These are phyloP conservation scores for Claviceps monticola DNA, from an alignment of 2,329 filamentous ascomycete genomes.

Conservation along the genomic window DNA sequence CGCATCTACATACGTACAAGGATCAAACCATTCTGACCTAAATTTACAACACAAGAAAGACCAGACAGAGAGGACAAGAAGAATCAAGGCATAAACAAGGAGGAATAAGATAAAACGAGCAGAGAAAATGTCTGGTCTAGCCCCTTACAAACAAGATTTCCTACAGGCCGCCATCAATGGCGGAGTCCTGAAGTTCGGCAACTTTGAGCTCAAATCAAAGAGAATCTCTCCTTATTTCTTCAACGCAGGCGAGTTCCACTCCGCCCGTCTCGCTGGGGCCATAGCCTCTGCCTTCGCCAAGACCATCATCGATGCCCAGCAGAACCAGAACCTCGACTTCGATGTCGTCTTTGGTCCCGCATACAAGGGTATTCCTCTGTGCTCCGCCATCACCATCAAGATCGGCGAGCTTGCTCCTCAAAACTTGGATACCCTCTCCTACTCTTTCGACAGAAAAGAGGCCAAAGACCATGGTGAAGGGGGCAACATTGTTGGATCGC, in stretches of 20 bases:
- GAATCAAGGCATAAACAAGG: not conserved
- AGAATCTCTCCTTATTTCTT: conserved; percentile 93
- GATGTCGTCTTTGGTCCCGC: conserved; percentile 89
- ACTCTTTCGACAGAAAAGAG: conserved; percentile 92
- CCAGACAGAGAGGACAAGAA: not conserved
- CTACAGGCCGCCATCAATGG: conserved; percentile 54
- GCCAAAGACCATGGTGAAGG: conserved; percentile 93
- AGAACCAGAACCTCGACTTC: conserved; percentile 38
- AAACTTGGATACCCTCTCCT: conserved; percentile 57
- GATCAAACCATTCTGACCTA: too few relatives aligned
- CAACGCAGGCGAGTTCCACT: conserved; percentile 87
- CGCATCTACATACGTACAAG: too few relatives aligned
- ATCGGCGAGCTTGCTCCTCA: conserved; percentile 54
- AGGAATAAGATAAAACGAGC: not conserved
- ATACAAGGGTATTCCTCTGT: conserved; percentile 95
- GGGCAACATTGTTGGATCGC: conserved; percentile 79
- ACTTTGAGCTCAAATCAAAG: conserved; percentile 83
- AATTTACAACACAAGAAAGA: too few relatives aligned
- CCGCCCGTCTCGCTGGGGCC: conserved; percentile 59
- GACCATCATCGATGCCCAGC: conserved; percentile 38
- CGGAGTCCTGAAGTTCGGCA: conserved; percentile 66
- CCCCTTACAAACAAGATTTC: conserved; percentile 59
- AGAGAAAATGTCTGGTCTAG: conserved; percentile 22
- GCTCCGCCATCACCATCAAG: conserved; percentile 61
- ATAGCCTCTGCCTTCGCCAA: conserved; percentile 72